These are phyloP conservation scores for Fistulifera pelliculosa DNA, from an alignment of 108 stramenopile species.

Conservation along the genomic window DNA sequence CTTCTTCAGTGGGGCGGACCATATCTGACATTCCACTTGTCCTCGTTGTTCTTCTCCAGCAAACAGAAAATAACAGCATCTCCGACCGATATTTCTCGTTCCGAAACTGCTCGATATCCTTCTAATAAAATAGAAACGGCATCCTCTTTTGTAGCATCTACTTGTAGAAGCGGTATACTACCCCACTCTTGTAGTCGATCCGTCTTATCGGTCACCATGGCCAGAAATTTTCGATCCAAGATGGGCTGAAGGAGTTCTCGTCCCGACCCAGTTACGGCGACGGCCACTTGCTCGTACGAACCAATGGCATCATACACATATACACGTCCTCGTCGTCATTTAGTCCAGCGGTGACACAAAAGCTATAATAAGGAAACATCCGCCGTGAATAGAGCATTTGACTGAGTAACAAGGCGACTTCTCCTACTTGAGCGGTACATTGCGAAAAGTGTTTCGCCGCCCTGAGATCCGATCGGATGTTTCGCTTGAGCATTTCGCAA, in stretches of 20 bases:
- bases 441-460: constrained; percentile 22
- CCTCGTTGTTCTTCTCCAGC: constrained; percentile 15
- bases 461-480: constrained; percentile 46
- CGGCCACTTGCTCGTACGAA: constrained; percentile 72
- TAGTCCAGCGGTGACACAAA: constrained; percentile 72
- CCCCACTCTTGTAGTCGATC: constrained; percentile 5
- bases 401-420: constrained; percentile 53
- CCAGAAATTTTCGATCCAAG: constrained; percentile 61
- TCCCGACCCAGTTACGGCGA: constrained; percentile 70
- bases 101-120: constrained; percentile 71
- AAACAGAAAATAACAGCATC: constrained; percentile 71
- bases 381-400: constrained; percentile 64
- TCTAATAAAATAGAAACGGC: constrained; percentile 45
- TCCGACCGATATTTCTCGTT: constrained; percentile 78
- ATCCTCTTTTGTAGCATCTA: constrained; percentile 47
- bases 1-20: constrained; percentile 5
- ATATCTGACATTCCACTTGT: constrained; percentile 5
- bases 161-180: constrained; percentile 13
- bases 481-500: constrained; percentile 59
- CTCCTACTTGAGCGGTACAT: constrained; percentile 4
- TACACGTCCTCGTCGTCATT: constrained; percentile 22
- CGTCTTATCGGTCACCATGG: background rate
- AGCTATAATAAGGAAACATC: constrained; percentile 74
- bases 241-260: constrained; percentile 73
- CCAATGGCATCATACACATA: constrained; percentile 87